These are phyloP conservation scores for Penicillium simplicissimum DNA, from an alignment of 495 filamentous ascomycete genomes.

Conservation along the genomic window DNA sequence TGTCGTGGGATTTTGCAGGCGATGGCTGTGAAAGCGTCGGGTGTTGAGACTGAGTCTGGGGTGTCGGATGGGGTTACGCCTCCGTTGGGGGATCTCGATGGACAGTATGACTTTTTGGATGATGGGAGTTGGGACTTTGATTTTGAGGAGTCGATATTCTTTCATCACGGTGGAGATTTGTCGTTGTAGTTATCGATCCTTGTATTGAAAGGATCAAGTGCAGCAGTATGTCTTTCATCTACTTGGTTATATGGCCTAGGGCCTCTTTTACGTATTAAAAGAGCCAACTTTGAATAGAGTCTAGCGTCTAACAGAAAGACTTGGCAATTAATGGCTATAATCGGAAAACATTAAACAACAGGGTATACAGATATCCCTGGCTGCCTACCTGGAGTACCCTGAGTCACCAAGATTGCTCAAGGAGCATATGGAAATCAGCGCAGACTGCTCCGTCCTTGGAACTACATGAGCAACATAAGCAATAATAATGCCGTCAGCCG, in stretches of 20 bases:
- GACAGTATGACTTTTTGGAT: constrained; percentile 1
- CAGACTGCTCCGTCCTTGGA: no score
- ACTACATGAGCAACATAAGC: no score
- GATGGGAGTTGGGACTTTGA: constrained; percentile 1
- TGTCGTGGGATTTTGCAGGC: not conserved
- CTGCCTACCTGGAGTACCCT: no score
- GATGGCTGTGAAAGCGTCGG: not conserved
- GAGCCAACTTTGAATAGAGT: no score
- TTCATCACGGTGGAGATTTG: not conserved
- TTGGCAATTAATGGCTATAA: no score
- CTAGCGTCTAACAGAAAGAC: no score
- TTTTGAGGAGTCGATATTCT: not conserved
- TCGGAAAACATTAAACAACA: no score
- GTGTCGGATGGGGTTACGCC: not conserved
- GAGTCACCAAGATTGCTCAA: no score
- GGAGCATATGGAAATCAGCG: no score
- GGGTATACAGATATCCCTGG: no score
- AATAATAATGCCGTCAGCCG: constrained; percentile 4
- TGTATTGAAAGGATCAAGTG: not conserved
- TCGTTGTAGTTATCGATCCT: not conserved
- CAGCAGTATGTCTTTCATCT: not conserved
- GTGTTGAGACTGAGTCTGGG: not conserved
- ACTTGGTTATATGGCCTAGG: not conserved
- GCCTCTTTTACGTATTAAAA: no score
- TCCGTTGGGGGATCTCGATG: not conserved